These are phyloP conservation scores for Tolypocladium tropicale DNA, from an alignment of 2,329 filamentous ascomycete species.

Conservation along the genomic window DNA sequence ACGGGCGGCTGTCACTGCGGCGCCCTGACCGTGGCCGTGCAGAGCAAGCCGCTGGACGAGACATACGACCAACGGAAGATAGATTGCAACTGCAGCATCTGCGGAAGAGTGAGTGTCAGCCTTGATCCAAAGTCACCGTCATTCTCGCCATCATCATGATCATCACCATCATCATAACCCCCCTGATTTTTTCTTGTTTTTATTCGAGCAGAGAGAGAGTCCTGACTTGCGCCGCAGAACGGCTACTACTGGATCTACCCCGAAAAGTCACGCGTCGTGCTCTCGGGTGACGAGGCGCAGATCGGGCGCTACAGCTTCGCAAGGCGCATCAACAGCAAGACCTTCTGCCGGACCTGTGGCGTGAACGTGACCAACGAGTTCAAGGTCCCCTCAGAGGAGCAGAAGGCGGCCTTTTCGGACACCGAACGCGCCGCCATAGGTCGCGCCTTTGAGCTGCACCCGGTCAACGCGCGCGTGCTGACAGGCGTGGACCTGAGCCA, in stretches of 20 bases:
- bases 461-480: constrained; percentile 29
- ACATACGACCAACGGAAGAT: constrained; percentile 17
- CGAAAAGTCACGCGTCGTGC: constrained; percentile 22
- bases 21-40: constrained; percentile 31
- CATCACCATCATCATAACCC: not conserved
- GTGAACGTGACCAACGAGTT: constrained; percentile 27
- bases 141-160: no score
- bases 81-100: constrained; percentile 44
- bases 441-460: constrained; percentile 6
- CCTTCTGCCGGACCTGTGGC: constrained; percentile 39
- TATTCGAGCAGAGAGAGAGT: not conserved
- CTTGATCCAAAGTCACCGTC: no score
- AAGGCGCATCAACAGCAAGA: constrained; percentile 22
- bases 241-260: constrained; percentile 36
- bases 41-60: constrained; percentile 30
- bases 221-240: constrained; percentile 18
- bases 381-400: constrained; percentile 21
- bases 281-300: constrained; percentile 28
- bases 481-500: constrained; percentile 23
- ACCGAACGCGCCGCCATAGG: constrained; percentile 9
- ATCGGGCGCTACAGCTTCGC: constrained; percentile 28
- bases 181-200: no score
- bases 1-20: constrained; percentile 45
- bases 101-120: constrained; percentile 30
- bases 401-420: constrained; percentile 21